Conservation (phyloP, 2,329 filamentous ascomycete genomes). For the Exophiala calicioides region DNA sequence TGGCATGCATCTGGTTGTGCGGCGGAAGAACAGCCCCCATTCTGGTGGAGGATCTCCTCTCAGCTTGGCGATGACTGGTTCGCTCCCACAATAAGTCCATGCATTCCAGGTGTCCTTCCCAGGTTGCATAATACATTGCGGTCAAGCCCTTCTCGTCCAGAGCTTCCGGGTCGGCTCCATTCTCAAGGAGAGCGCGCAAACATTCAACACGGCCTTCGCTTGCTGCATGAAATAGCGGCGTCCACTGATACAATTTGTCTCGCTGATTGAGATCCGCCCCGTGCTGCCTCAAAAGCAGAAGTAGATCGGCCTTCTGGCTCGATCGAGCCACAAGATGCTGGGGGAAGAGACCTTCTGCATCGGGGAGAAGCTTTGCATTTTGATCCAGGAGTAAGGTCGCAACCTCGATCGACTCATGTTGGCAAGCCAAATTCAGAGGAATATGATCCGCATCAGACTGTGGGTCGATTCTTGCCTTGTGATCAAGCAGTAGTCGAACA, state of each 20-base stretch:
- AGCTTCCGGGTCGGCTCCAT: constrained; percentile 75
- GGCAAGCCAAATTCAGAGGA: constrained; percentile 90
- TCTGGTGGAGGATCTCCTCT: constrained; percentile 18
- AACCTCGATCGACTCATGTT: constrained; percentile 83
- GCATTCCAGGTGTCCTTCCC: constrained; percentile 94
- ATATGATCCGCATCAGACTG: constrained; percentile 87
- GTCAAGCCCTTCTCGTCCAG: constrained; percentile 90
- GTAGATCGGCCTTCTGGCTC: constrained; percentile 74
- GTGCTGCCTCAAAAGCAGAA: constrained; percentile 78
- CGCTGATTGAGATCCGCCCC: constrained; percentile 88
- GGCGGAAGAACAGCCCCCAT: constrained; percentile 19
- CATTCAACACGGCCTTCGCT: constrained; percentile 94
- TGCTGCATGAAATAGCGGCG: constrained; percentile 90
- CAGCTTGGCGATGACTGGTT: constrained; percentile 27
- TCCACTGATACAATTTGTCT: constrained; percentile 97
- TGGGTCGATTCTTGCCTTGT: constrained; percentile 82
- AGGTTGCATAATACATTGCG: constrained; percentile 97
- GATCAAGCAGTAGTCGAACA: constrained; percentile 73
- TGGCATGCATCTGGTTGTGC: constrained; percentile 22
- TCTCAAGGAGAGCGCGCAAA: constrained; percentile 75
- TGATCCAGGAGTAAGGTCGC: constrained; percentile 81
- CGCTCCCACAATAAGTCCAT: constrained; percentile 73
- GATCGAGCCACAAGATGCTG: constrained; percentile 93
- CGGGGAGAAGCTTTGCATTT: constrained; percentile 79
- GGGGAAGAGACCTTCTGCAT: constrained; percentile 95